Percentiles rank a stretch among this genome's conserved stretches.
Conservation (phyloP, 768 basidiomycete genomes). For the Lentinula sp. region DNA sequence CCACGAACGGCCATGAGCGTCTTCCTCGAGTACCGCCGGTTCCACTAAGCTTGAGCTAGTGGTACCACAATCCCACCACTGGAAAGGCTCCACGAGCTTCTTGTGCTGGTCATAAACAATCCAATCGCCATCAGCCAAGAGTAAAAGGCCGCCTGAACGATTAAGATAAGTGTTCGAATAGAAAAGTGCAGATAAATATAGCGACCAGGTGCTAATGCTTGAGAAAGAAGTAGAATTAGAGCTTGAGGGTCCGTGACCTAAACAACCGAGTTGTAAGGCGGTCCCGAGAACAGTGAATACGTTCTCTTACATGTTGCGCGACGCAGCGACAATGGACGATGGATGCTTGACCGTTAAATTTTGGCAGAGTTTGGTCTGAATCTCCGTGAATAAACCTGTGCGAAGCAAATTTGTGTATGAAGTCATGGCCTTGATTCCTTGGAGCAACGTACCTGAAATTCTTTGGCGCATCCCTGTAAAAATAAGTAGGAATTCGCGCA, state of each 20-base stretch:
- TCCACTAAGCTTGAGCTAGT: background rate
- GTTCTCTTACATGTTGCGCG: constrained; percentile 16
- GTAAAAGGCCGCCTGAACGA: constrained; percentile 14
- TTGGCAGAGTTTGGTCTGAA: constrained; percentile 13
- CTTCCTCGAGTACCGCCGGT: background rate
- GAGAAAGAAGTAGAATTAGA: constrained; percentile 9
- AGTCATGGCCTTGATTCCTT: too few relatives aligned
- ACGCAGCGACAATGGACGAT: constrained; percentile 22
- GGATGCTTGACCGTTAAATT: constrained; percentile 14
- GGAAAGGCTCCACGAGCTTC: constrained; percentile 12
- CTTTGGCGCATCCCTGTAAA: constrained; percentile 7
- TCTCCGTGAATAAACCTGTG: constrained; percentile 19
- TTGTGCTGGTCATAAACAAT: constrained; percentile 13
- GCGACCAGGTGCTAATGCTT: constrained; percentile 15
- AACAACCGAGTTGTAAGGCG: background rate
- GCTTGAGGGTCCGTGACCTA: constrained; percentile 13
- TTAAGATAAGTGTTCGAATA: background rate
- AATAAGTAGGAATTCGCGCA: background rate
- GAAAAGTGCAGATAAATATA: background rate
- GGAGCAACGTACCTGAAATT: constrained; percentile 7
- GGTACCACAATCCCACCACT: constrained; percentile 3
- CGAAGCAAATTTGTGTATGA: background rate
- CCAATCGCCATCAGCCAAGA: constrained; percentile 18
- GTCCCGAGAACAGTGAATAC: background rate
- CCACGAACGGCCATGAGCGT: constrained; percentile 11